Conservation (phyloP, 257 asterid species). For the Avicennia marina region DNA sequence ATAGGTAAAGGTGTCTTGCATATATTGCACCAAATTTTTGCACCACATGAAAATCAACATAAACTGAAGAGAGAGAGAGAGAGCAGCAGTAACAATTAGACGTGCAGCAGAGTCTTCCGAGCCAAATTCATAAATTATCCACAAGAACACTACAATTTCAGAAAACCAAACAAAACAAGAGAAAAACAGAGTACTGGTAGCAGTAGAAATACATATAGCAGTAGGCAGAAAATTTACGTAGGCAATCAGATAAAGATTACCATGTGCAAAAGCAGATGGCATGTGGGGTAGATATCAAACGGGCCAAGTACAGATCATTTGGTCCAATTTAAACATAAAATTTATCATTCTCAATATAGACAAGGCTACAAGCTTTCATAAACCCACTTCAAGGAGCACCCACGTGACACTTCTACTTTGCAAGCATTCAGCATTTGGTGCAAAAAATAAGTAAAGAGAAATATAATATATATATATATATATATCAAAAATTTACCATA, state of each 20-base stretch:
- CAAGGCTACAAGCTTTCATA: neutral
- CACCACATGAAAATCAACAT: neutral
- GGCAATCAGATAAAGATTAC: neutral
- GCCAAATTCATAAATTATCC: too few relatives aligned
- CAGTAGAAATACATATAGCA: neutral
- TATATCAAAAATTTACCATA: neutral
- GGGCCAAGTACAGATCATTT: slow-evolving; percentile 2
- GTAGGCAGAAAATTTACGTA: neutral
- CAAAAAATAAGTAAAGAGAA: too few relatives aligned
- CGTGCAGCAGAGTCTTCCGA: too few relatives aligned
- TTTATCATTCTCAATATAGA: slow-evolving; percentile 1
- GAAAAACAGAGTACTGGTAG: neutral
- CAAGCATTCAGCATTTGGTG: too few relatives aligned
- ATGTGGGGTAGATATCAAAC: neutral
- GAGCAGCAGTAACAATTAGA: too few relatives aligned
- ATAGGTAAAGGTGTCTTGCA: neutral
- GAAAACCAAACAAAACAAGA: neutral
- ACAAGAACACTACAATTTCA: too few relatives aligned
- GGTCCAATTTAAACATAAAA: slow-evolving; percentile 4
- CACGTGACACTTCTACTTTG: too few relatives aligned
- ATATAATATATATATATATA: too few relatives aligned
- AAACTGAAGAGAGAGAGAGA: too few relatives aligned
- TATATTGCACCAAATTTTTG: neutral
- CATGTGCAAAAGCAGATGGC: neutral
- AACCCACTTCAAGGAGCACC: neutral